phyloP scores from a whole-genome alignment of 2,329 filamentous ascomycete genomes.

The Aspergillus eucalypticola region DNA sequence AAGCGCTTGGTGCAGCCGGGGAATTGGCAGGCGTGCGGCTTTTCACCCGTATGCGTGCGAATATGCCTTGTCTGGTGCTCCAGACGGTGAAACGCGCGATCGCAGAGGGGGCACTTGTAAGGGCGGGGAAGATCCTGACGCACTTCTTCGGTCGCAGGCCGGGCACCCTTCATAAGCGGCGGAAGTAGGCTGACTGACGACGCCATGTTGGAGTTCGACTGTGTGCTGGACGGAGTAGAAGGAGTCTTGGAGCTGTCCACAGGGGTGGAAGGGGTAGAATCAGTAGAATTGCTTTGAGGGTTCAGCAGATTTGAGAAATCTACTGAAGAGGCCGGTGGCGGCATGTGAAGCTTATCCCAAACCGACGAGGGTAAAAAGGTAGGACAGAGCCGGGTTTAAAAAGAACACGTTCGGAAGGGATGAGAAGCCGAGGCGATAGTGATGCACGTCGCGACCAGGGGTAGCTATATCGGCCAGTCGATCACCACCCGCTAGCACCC shows the following conservation, averaged over 20 bases:
- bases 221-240: slow-evolving; percentile 27
- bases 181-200: slow-evolving; percentile 48
- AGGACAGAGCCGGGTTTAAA: slow-evolving; percentile 19
- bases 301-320: slow-evolving; percentile 77
- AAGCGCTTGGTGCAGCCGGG: slow-evolving; percentile 97
- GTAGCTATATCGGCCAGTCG: slow-evolving; percentile 29
- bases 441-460: slow-evolving; percentile 25
- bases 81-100: slow-evolving; percentile 96
- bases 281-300: slow-evolving; percentile 50
- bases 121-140: slow-evolving; percentile 85
- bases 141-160: slow-evolving; percentile 60
- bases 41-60: slow-evolving; percentile 95
- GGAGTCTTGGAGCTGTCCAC: slow-evolving; percentile 29
- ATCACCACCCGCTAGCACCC: slow-evolving; percentile 29
- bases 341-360: slow-evolving; percentile 61
- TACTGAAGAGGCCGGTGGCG: slow-evolving; percentile 70
- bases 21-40: slow-evolving; percentile 94
- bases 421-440: slow-evolving; percentile 24
- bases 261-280: slow-evolving; percentile 24
- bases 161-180: slow-evolving; percentile 45
- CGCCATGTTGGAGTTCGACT: slow-evolving; percentile 42
- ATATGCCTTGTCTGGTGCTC: slow-evolving; percentile 94
- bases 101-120: slow-evolving; percentile 98
- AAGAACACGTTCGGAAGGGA: slow-evolving; percentile 17
- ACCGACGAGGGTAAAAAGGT: slow-evolving; percentile 18